A percentile compares a stretch with the other conserved stretches of the same genome.
phyloP scores from a whole-genome alignment of 805 yeast genomes.

The Diddensiella caesifluorescens region DNA sequence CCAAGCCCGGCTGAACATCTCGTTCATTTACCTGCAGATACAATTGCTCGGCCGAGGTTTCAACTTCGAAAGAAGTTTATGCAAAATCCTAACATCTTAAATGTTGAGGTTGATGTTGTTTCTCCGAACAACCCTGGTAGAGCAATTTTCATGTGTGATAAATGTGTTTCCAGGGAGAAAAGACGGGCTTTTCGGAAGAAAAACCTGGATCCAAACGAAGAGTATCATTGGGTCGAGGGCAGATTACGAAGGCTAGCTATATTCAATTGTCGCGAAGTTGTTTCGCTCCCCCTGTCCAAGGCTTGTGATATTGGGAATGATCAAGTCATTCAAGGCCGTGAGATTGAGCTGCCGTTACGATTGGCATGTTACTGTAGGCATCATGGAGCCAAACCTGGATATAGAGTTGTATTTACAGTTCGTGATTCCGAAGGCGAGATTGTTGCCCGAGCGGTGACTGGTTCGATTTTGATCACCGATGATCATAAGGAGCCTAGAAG shows the following conservation, averaged over 20 bases:
- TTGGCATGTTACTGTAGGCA: slow-evolving; percentile 95
- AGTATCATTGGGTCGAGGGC: slow-evolving; percentile 72
- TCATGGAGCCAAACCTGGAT: slow-evolving; percentile 65
- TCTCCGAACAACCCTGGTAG: slow-evolving; percentile 40
- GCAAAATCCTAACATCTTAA: slow-evolving; percentile 28
- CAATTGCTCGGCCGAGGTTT: slow-evolving; percentile 80
- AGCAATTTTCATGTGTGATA: slow-evolving; percentile 70
- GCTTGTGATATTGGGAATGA: slow-evolving; percentile 14
- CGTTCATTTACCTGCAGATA: slow-evolving; percentile 77
- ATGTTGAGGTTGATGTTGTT: slow-evolving; percentile 73
- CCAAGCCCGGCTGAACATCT: slow-evolving; percentile 74
- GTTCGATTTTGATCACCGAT: slow-evolving; percentile 86
- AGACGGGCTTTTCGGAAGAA: slow-evolving; percentile 92
- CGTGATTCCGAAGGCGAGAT: slow-evolving; percentile 55
- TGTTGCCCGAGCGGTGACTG: slow-evolving; percentile 68
- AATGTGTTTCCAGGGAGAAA: slow-evolving; percentile 89
- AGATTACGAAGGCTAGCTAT: slow-evolving; percentile 77
- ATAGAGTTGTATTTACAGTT: slow-evolving; percentile 39
- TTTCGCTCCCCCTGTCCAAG: slow-evolving; percentile 43
- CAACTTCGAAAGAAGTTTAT: slow-evolving; percentile 43
- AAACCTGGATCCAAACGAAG: slow-evolving; percentile 62
- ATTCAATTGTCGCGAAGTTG: slow-evolving; percentile 84
- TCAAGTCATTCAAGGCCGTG: slow-evolving; percentile 29
- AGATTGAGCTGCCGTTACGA: slow-evolving; percentile 56
- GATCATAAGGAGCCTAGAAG: slow-evolving; percentile 58